Conservation (phyloP, 2,329 filamentous ascomycete species). For the Stemphylium lycopersici region DNA sequence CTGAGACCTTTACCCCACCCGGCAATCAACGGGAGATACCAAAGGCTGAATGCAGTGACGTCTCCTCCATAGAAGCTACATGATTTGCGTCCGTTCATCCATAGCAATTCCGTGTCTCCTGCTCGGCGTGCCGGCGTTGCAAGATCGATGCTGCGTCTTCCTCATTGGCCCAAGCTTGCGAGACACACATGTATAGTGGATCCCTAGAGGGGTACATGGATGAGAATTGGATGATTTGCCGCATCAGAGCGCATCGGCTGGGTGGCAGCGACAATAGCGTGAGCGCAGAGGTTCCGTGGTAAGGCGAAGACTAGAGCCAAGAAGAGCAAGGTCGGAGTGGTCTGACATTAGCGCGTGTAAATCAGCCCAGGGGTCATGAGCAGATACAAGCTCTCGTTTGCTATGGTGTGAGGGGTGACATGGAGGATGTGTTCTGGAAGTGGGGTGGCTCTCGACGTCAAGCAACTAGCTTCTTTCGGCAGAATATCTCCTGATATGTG, state of each 20-base stretch:
- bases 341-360: constrained; percentile 24
- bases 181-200: constrained; percentile 21
- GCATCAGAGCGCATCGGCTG: constrained; percentile 44
- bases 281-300: constrained; percentile 13
- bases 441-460: constrained; percentile 27
- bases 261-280: constrained; percentile 31
- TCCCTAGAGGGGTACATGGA: constrained; percentile 29
- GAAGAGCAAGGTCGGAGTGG: constrained; percentile 16
- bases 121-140: constrained; percentile 34
- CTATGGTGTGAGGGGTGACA: constrained; percentile 35
- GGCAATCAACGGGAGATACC: constrained; percentile 1
- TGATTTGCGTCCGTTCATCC: constrained; percentile 28
- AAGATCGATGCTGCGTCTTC: not conserved
- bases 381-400: constrained; percentile 5
- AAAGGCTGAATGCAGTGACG: constrained; percentile 19
- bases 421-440: constrained; percentile 12
- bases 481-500: constrained; percentile 34
- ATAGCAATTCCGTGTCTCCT: constrained; percentile 21
- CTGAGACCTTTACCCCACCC: constrained; percentile 21
- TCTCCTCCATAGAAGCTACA: constrained; percentile 18
- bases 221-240: constrained; percentile 28
- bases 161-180: constrained; percentile 18
- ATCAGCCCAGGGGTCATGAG: constrained; percentile 18
- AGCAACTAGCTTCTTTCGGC: constrained; percentile 19
- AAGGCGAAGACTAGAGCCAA: constrained; percentile 11